phyloP scores from a whole-genome alignment of 2,329 filamentous ascomycete genomes.

The Penicillium janthinellum region DNA sequence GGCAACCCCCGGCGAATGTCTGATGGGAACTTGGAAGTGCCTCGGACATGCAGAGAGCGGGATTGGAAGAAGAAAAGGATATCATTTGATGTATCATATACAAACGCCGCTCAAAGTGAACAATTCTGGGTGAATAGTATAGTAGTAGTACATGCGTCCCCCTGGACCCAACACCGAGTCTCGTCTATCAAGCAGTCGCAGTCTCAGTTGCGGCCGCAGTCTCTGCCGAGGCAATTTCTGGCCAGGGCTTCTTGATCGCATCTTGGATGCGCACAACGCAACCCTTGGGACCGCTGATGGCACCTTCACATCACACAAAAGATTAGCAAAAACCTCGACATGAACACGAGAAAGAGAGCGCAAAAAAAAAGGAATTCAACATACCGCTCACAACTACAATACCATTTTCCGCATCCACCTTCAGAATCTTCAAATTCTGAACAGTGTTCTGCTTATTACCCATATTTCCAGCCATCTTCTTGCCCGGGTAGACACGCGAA shows the following conservation, averaged over 20 bases:
- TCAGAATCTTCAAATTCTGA: conserved; percentile 86
- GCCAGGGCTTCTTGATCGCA: conserved; percentile 83
- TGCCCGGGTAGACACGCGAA: conserved; percentile 88
- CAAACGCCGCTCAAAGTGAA: conserved; percentile 41
- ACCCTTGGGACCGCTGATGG: conserved; percentile 85
- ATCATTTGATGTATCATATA: conserved; percentile 46
- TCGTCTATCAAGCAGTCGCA: conserved; percentile 16
- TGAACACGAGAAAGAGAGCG: neutral
- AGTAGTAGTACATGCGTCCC: conserved; percentile 42
- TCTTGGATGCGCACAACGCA: conserved; percentile 84
- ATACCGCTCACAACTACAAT: conserved; percentile 83
- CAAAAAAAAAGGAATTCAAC: conserved; percentile 6
- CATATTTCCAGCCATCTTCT: conserved; percentile 98
- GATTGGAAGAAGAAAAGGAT: conserved; percentile 32
- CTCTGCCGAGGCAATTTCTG: conserved; percentile 44
- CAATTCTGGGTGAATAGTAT: conserved; percentile 34
- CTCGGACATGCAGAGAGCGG: neutral
- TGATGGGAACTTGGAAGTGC: too few relatives aligned
- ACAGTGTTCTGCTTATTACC: conserved; percentile 84
- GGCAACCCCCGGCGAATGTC: neutral
- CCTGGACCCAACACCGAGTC: conserved; percentile 10
- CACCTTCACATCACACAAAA: conserved; percentile 46
- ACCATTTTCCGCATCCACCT: conserved; percentile 83
- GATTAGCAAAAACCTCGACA: conserved; percentile 11
- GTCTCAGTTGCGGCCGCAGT: conserved; percentile 17